Percentiles rank a stretch among this genome's conserved stretches.
Conservation (phyloP, 192 early-diverging fungal species). For the Pecoramyces ruminantium region DNA sequence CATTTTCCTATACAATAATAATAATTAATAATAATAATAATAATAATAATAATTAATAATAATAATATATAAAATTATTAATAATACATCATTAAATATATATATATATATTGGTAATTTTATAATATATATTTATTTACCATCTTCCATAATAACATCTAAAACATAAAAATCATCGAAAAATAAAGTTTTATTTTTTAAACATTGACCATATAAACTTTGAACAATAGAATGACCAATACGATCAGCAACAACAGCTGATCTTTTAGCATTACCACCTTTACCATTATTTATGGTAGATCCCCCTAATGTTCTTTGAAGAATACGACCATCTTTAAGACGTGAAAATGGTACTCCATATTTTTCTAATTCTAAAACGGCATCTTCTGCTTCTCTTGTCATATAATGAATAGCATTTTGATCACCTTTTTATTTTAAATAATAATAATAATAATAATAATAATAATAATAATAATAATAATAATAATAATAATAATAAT, state of each 20-base stretch:
- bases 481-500: too few relatives aligned
- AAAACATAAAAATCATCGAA: constrained; percentile 99
- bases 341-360: constrained; percentile 97
- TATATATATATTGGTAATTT: too few relatives aligned
- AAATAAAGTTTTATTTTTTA: constrained; percentile 88
- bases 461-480: too few relatives aligned
- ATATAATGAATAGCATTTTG: constrained; percentile 99
- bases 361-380: constrained; percentile 94
- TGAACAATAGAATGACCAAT: constrained; percentile 95
- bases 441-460: too few relatives aligned
- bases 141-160: constrained; percentile 97
- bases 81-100: too few relatives aligned
- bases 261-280: constrained; percentile 93
- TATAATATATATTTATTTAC: too few relatives aligned
- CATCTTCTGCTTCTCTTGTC: constrained; percentile 92
- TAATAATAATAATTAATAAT: too few relatives aligned
- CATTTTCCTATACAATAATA: constrained; percentile 33
- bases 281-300: constrained; percentile 91
- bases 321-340: constrained; percentile 93
- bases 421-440: constrained; percentile 56
- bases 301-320: constrained; percentile 98
- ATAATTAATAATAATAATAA: too few relatives aligned
- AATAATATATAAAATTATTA: not conserved
- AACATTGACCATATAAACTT: constrained; percentile 93
- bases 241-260: constrained; percentile 94